Evolutionary conservation across 1,284 basidiomycete species (phyloP).

Genomic region (Pyrrhoderma lamaoense): DNA sequence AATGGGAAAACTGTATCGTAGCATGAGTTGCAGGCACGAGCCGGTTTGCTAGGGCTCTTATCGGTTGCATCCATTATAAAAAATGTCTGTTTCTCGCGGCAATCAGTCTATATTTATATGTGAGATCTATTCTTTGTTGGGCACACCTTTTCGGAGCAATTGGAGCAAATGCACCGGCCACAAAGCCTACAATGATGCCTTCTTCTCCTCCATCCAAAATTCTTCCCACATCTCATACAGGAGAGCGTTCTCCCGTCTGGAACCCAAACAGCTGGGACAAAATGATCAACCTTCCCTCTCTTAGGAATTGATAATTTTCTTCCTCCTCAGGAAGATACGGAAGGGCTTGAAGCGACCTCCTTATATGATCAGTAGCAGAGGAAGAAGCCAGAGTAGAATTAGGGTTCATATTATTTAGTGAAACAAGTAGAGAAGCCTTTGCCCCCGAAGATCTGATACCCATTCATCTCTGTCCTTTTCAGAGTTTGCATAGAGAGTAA

Average conservation of each 20-base stretch:
- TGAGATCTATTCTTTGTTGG: not conserved
- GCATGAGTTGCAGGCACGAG: constrained; percentile 78
- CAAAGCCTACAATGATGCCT: constrained; percentile 89
- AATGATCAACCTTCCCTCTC: constrained; percentile 70
- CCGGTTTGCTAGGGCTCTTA: constrained; percentile 50
- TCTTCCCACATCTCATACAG: constrained; percentile 76
- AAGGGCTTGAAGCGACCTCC: constrained; percentile 63
- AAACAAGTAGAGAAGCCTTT: constrained; percentile 61
- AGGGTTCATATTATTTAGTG: constrained; percentile 59
- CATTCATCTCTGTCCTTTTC: constrained; percentile 61
- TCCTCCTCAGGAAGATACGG: constrained; percentile 55
- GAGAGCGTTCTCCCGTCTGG: constrained; percentile 74
- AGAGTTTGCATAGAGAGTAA: constrained; percentile 58
- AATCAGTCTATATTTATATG: not conserved
- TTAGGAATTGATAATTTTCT: constrained; percentile 28
- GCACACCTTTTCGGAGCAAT: constrained; percentile 72
- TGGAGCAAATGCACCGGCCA: constrained; percentile 78
- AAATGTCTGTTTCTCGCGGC: constrained; percentile 52
- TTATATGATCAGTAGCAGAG: constrained; percentile 62
- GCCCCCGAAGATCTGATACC: constrained; percentile 64
- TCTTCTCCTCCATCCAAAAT: constrained; percentile 77
- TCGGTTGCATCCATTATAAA: constrained; percentile 55
- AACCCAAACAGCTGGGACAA: constrained; percentile 89
- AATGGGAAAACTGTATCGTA: constrained; percentile 80
- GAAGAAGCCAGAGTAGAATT: constrained; percentile 77